Base-by-base conservation (phyloP, 176 grass and related monocot genomes). In the Lolium multiflorum region DNA sequence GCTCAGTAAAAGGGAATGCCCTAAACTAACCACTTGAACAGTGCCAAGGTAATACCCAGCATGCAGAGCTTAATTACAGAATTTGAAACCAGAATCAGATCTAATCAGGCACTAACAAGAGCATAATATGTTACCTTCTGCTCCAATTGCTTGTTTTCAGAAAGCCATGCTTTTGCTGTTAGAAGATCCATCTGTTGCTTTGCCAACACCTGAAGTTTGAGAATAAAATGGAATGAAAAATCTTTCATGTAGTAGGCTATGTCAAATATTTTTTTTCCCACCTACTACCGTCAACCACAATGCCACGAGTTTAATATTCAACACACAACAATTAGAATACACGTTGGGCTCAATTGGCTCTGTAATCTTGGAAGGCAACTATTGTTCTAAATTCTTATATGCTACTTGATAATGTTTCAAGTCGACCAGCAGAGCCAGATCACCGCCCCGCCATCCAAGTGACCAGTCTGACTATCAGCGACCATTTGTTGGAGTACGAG, bases 121-220 rank as follows among this genome's bases (percentile, higher is more conserved):
- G 20, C 28, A 84, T 9, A 67, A 35, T 81, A 83, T 86, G 52
- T 65, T 77, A 94, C 97, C 92, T 93, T 96, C 79, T 76, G 80
- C 85, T 99, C 89, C 13, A 96, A 83, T 80, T 94, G 84, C 59
- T 92, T 93, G 61, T 90, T 93, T 90, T 91, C 87, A 86, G 56
- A 85, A 93, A 96, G 76, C 97, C 97, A 99, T 81, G 97, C 84
- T 90, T 91, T 88, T 83, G 90, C 89, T 58, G 92, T 99, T 81
- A 99, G 87, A 91, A 93, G 91, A 88, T 96, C 92, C 77, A 94
- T 89, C 44, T 99, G 92, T 88, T 90, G 93, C 62, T 93, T 96
- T 68, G 85, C 87, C 90, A 99, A 87, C 61, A 91, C 87, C 97
- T 99, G 83, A 50, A 80, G 92, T 60, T 81, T 3, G 7, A 81